Evolutionary conservation across 78 protist species (phyloP), one percentile per base, ranked within the genome.

Genomic region (Dictyostelium firmibasis): DNA sequence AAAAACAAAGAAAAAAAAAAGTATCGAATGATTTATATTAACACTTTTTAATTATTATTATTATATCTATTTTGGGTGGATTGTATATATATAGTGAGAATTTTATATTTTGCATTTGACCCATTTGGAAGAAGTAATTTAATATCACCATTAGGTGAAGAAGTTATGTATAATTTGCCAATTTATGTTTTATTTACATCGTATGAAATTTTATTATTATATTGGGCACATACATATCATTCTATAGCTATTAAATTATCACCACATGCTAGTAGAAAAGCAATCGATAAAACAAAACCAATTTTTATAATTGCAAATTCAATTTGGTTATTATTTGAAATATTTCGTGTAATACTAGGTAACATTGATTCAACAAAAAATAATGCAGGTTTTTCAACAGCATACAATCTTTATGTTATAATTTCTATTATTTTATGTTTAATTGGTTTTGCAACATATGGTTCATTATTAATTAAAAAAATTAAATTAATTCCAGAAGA

Each of bases 201-300:
- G 3, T 89, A 89, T 67, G 77, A 81, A 69, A 10, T 89, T 23
- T 79, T 89, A 20, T 79, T 89, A n/a, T 44, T 89, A 23, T 89
- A 89, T 81, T 89, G 94, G 94, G 60, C 72, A 2, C 81, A 85
- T 20, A 89, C 94, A 25, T 89, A 81, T 47, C 86, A 81, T 31
- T 67, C 57, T 27, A 77, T 89, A 38, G 44, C 53, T 8, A 11
- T 27, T 23, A 76, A 76, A 76, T 76, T 76, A 41, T 20, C 31
- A 38, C 44, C 44, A 0, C 27, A 33, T 74, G 43, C 81, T 14
- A 29, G 25, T 29, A 74, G 33, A 7, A 33, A 38, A 38, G 82
- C 33, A 41, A 62, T 89, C 13, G 75, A 64, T 29, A 89, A 89
- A 70, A 69, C 86, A 1, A 89, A 81, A 47, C 88, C 85, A 67